Evolutionary conservation across 768 basidiomycete genomes (phyloP).

Genomic region (Phanerochaete sordida): DNA sequence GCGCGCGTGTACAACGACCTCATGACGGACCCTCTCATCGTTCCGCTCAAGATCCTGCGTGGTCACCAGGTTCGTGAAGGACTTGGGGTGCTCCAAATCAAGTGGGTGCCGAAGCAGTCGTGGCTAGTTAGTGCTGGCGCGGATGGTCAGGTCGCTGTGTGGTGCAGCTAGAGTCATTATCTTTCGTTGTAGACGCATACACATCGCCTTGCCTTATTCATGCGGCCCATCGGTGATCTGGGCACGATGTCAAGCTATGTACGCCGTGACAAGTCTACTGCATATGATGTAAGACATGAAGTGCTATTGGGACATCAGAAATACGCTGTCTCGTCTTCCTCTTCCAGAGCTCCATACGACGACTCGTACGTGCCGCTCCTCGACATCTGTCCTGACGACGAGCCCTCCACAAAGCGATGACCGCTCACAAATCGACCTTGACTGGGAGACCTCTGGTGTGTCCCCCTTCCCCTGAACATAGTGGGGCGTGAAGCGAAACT

Average conservation of each 20-base stretch:
- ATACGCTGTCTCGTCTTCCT: not conserved
- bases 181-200: not conserved
- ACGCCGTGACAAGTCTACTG: no score
- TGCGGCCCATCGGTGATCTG: no score
- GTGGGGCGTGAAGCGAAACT: not conserved
- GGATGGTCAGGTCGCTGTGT: slow-evolving; percentile 83
- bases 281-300: no score
- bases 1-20: slow-evolving; percentile 91
- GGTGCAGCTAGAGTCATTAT: slow-evolving; percentile 61
- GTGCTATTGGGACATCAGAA: no score
- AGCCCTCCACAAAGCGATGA: not conserved
- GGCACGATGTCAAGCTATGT: no score
- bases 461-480: not conserved
- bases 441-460: not conserved
- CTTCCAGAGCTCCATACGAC: not conserved
- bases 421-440: not conserved
- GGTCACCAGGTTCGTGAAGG: slow-evolving; percentile 87
- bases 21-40: slow-evolving; percentile 96
- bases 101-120: slow-evolving; percentile 86
- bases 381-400: not conserved
- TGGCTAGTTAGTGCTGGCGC: slow-evolving; percentile 94
- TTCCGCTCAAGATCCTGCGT: slow-evolving; percentile 92
- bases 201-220: not conserved
- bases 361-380: not conserved
- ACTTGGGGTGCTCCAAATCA: slow-evolving; percentile 86